A percentile compares a stretch with the other conserved stretches of the same genome.
Conservation (phyloP, 768 basidiomycete genomes). For the Hericium erinaceus region DNA sequence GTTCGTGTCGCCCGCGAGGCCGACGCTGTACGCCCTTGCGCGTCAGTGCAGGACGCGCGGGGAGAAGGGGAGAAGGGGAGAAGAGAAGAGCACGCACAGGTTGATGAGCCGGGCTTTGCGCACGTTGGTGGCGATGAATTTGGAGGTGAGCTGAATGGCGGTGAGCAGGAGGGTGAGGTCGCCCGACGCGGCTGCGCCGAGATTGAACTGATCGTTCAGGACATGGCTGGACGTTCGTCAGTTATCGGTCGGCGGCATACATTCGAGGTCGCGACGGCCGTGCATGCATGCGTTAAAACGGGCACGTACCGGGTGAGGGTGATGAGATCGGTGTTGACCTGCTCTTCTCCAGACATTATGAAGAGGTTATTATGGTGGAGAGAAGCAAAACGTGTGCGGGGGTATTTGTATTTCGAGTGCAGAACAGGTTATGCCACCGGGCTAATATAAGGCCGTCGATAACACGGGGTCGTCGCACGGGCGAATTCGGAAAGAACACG, state of each 20-base stretch:
- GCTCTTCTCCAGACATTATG: slow-evolving; percentile 33
- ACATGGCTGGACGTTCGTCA: slow-evolving; percentile 54
- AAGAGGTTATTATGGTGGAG: slow-evolving; percentile 3
- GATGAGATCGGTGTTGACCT: slow-evolving; percentile 79
- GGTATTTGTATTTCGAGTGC: background rate
- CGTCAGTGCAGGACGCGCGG: slow-evolving; percentile 1
- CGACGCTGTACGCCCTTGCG: slow-evolving; percentile 52
- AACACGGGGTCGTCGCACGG: slow-evolving; percentile 3
- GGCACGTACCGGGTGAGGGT: slow-evolving; percentile 76
- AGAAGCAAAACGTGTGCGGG: slow-evolving; percentile 5
- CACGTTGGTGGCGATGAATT: slow-evolving; percentile 97
- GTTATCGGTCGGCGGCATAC: background rate
- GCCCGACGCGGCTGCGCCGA: slow-evolving; percentile 79
- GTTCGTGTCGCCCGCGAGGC: slow-evolving; percentile 92
- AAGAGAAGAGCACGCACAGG: slow-evolving; percentile 47
- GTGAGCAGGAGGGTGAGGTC: slow-evolving; percentile 91
- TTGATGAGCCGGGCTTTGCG: slow-evolving; percentile 96
- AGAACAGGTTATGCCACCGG: slow-evolving; percentile 1
- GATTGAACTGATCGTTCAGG: slow-evolving; percentile 72
- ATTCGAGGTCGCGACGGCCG: background rate
- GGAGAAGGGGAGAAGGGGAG: slow-evolving; percentile 1
- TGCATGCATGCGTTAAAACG: background rate
- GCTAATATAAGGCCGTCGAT: background rate
- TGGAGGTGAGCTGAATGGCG: slow-evolving; percentile 92
- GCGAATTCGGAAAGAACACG: background rate